Evolutionary conservation across 192 early-diverging fungal genomes (phyloP).

Genomic region (Umbelopsis sp.): DNA sequence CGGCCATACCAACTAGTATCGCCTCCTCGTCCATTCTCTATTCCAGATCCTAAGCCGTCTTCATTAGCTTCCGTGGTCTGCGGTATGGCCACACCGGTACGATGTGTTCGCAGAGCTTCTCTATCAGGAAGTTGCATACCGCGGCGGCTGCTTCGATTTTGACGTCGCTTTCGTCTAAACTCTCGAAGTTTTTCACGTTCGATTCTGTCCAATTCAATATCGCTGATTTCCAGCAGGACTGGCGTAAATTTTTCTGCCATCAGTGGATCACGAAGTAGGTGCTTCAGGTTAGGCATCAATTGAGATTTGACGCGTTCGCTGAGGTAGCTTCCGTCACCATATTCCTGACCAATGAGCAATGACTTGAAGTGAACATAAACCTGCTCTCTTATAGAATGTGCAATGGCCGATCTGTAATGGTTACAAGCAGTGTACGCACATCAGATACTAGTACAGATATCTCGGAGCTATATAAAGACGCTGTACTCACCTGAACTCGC

Average conservation of each 20-base stretch:
- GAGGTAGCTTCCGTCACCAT: conserved; percentile 71
- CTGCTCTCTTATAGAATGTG: conserved; percentile 94
- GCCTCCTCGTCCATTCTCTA: conserved; percentile 17
- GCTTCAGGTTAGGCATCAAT: conserved; percentile 68
- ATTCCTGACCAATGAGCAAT: conserved; percentile 79
- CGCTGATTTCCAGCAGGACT: conserved; percentile 63
- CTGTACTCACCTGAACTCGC: conserved; percentile 78
- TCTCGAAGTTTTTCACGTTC: conserved; percentile 80
- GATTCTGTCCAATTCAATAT: conserved; percentile 77
- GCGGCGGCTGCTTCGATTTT: conserved; percentile 68
- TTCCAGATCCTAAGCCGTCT: neutral
- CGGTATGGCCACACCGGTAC: conserved; percentile 52
- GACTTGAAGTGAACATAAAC: conserved; percentile 84
- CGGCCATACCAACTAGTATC: conserved; percentile 22
- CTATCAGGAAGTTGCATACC: conserved; percentile 70
- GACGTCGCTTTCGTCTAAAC: conserved; percentile 79
- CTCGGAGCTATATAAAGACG: neutral
- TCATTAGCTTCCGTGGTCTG: conserved; percentile 14
- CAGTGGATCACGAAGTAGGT: conserved; percentile 51
- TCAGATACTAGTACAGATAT: neutral
- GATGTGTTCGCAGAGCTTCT: conserved; percentile 66
- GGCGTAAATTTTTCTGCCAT: conserved; percentile 63
- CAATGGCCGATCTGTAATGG: conserved; percentile 76
- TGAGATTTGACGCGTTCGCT: conserved; percentile 70
- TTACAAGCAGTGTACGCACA: neutral